phyloP scores from a whole-genome alignment of 192 early-diverging fungal genomes.

The Coemansia sp. region DNA sequence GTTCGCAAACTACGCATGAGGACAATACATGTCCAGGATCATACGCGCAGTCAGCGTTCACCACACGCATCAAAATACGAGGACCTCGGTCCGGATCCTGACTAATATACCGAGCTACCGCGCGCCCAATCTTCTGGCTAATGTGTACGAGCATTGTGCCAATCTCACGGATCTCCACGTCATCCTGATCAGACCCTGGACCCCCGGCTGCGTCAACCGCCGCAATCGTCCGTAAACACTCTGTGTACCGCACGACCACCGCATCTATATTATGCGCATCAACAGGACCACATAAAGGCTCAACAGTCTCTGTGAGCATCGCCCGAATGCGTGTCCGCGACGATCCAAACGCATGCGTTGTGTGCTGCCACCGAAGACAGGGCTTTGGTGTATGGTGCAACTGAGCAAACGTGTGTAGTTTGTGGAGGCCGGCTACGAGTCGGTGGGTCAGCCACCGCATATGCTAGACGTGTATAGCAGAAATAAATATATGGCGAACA shows the following conservation, averaged over 20 bases:
- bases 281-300: background rate
- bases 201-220: background rate
- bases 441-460: background rate
- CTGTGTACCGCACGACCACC: background rate
- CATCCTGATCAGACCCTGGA: background rate
- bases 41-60: background rate
- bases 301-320: background rate
- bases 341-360: background rate
- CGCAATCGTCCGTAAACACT: background rate
- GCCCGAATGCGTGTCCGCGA: background rate
- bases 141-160: background rate
- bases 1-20: background rate
- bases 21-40: constrained; percentile 8
- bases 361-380: background rate
- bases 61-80: background rate
- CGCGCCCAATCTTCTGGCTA: background rate
- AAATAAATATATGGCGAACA: too few species aligned
- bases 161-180: background rate
- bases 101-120: background rate
- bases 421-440: background rate
- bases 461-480: background rate
- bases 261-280: background rate
- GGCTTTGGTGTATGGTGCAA: background rate
- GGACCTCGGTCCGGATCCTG: background rate
- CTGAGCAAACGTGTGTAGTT: background rate